Percentiles rank a stretch among this genome's conserved stretches.
These are phyloP conservation scores for Gautieria morchelliformis DNA, from an alignment of 768 basidiomycete species.

Conservation along the genomic window DNA sequence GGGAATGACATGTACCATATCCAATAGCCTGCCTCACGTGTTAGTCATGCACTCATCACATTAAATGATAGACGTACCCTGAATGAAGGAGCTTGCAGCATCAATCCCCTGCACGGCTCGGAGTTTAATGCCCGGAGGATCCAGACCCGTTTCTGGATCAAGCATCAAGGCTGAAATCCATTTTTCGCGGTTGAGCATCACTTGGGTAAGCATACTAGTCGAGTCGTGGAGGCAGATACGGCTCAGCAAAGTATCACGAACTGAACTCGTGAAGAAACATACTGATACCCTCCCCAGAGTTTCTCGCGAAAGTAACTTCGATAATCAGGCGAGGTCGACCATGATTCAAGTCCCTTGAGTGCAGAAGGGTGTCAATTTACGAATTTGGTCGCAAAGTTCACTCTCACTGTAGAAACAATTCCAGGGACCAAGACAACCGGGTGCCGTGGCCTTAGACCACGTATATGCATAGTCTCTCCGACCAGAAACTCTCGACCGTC, in stretches of 20 bases:
- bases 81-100: conserved; percentile 77
- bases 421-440: conserved; percentile 86
- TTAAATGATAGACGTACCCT: conserved; percentile 24
- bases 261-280: not conserved
- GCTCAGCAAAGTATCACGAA: not conserved
- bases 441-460: conserved; percentile 58
- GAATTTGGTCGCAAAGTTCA: not conserved
- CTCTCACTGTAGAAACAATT: conserved; percentile 74
- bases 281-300: conserved; percentile 30
- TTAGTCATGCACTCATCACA: conserved; percentile 5
- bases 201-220: conserved; percentile 75
- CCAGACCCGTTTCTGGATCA: conserved; percentile 85
- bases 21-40: conserved; percentile 64
- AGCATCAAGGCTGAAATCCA: conserved; percentile 91
- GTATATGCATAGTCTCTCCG: conserved; percentile 55
- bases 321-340: conserved; percentile 83
- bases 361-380: not conserved
- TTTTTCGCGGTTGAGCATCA: conserved; percentile 72
- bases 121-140: conserved; percentile 77
- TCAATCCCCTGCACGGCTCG: conserved; percentile 82
- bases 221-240: conserved; percentile 6
- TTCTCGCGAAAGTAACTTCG: conserved; percentile 89
- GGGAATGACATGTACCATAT: conserved; percentile 51
- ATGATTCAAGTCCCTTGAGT: conserved; percentile 73
- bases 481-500: conserved; percentile 76